Base-by-base conservation (phyloP, 192 early-diverging fungal genomes). In the Coemansia sp. region DNA sequence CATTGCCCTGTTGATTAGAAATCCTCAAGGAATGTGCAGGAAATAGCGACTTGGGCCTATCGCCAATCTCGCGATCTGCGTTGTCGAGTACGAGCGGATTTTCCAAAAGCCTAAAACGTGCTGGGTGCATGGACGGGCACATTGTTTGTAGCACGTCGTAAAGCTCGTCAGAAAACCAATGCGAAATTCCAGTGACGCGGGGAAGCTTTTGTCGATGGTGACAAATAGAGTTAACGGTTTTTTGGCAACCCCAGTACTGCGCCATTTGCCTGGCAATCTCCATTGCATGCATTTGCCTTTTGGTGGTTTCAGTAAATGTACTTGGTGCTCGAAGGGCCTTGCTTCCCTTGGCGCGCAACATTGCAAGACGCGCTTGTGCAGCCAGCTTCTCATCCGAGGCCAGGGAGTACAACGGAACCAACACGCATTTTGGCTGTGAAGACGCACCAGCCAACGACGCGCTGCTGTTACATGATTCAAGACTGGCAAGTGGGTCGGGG, bases 211-310 rank as follows among this genome's bases (percentile, higher is more conserved):
- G 75, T 40, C 75, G 80, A 54, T 72, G 71, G 48, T 77, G 61
- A 9, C 66, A 69, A 54, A 83, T n/a, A 5, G 80, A 83, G 49
- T 68, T 56, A 8, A 77, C 75, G 11, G 68, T 52, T n/a, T 77
- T 69, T 37, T 83, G 66, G 16, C 66, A 47, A 40, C 80, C 80
- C 80, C 80, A 83, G 63, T 83, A 83, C 69, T 77, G 75, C 5
- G 80, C 80, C 80, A 83, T 83, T 47, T 83, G 75, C 13, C 80
- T 72, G 10, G 80, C 75, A 60, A 83, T 68, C 49, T 83, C 75
- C 80, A 83, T 83, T 11, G 75, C 80, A 41, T 77, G 75, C 15
- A 77, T 72, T 49, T 77, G 80, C 61, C 41, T 68, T 67, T 83
- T 83, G 12, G 81, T 71, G 39, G 63, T 58, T 41, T 83, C 76